These are phyloP conservation scores for Patellaria atrata DNA, from an alignment of 495 filamentous ascomycete genomes.

Conservation along the genomic window DNA sequence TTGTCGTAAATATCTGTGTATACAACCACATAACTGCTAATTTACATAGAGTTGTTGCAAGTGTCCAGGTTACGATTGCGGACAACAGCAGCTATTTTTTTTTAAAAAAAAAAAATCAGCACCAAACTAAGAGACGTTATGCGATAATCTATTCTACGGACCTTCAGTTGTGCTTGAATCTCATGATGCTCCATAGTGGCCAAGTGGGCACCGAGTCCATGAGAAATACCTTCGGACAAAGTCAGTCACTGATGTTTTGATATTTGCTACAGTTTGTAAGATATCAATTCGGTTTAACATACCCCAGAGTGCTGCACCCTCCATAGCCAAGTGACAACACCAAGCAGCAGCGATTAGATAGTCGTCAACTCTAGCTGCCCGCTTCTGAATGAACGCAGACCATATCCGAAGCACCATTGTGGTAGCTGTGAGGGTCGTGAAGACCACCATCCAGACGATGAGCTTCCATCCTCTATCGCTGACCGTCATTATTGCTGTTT, in stretches of 20 bases:
- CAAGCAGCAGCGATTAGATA: conserved; percentile 4
- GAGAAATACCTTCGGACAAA: not conserved
- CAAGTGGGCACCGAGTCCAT: not conserved
- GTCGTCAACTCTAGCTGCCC: conserved; percentile 7
- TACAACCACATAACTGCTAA: conserved; percentile 10
- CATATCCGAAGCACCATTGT: conserved; percentile 3
- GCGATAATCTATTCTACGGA: no score
- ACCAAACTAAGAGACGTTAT: no score
- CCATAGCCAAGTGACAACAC: conserved; percentile 1
- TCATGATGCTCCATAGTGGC: not conserved
- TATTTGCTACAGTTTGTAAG: not conserved
- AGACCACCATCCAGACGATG: conserved; percentile 6
- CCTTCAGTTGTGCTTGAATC: no score
- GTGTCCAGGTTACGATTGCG: conserved; percentile 5
- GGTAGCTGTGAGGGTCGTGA: conserved; percentile 5
- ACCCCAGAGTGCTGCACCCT: conserved; percentile 3
- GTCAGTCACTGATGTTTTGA: no score
- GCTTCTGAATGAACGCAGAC: conserved; percentile 5
- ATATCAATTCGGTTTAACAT: not conserved
- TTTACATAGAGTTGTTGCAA: conserved; percentile 11
- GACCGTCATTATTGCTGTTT: not conserved
- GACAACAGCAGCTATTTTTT: conserved; percentile 1
- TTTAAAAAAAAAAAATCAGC: no score
- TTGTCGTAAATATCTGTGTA: conserved; percentile 8
- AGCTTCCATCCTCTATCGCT: conserved; percentile 4